Evolutionary conservation across 306 rosid species (phyloP), one percentile per base, ranked within the genome.

Genomic region (Geum urbanum): DNA sequence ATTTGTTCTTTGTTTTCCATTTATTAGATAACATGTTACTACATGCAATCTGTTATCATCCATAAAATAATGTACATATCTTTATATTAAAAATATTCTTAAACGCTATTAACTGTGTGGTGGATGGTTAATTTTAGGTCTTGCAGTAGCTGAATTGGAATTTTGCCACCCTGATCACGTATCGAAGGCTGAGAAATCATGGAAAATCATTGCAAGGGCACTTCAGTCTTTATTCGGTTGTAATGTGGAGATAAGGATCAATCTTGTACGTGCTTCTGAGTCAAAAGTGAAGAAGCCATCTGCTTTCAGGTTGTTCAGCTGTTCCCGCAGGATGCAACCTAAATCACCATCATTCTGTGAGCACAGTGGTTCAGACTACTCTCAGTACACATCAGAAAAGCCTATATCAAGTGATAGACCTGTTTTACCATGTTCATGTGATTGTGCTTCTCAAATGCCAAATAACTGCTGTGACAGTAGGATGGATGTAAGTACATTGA

Each of bases 241-340:
- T 67, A 89, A 87, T 67, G 75, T 91, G 49, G 97, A 89, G 81
- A 69, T 91, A 50, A 89, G 94, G 81, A 82, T 91, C 81, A 87
- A 81, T 64, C 82, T 76, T 67, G 81, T 71, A 52, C 78, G 62
- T 58, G 67, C 72, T 58, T 80, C 84, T 66, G 80, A 85, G 54
- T 63, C 89, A 16, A 87, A 78, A 75, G 72, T 69, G 77, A 81
- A 82, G 88, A 84, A 74, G 73, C 55, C 79, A 65, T 79, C 85
- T 32, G 37, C 37, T 61, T 84, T 87, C 77, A 85, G 79, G 10
- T 76, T 91, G 63, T 89, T 91, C 46, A 69, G 78, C 58, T 91
- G 97, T 66, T 85, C 91, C 13, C 84, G 84, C 71, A 76, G 84
- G 78, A 74, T 68, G 62, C 83, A 39, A 44, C 78, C 10, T 51